These are phyloP conservation scores for Plantago ovata DNA, from an alignment of 257 asterid species.

Conservation along the genomic window DNA sequence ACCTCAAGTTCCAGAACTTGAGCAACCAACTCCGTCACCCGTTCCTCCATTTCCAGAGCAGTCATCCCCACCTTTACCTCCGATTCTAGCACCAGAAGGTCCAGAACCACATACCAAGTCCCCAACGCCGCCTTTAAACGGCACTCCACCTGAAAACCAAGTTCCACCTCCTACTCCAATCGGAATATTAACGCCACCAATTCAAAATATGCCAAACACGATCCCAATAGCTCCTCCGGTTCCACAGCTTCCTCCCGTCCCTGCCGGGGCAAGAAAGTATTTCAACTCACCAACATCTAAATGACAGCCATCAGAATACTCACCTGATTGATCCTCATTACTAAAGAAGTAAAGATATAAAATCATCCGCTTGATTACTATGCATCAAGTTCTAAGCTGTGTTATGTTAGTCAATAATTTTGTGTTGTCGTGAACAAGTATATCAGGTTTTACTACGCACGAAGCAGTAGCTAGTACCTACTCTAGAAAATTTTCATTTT, in stretches of 20 bases:
- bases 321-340: not conserved
- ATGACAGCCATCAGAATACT: conserved; percentile 20
- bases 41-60: conserved; percentile 14
- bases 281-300: conserved; percentile 38
- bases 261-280: conserved; percentile 28
- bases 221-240: conserved; percentile 60
- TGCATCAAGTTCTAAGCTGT: too few species aligned
- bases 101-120: conserved; percentile 16
- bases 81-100: conserved; percentile 13
- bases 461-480: too few species aligned
- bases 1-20: not conserved
- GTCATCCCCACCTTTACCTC: conserved; percentile 12
- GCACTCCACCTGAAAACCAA: conserved; percentile 21
- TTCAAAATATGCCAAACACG: conserved; percentile 19
- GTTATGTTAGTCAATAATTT: too few species aligned
- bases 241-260: conserved; percentile 47
- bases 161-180: conserved; percentile 14
- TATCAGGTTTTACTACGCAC: too few species aligned
- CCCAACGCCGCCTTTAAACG: conserved; percentile 19
- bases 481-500: too few species aligned
- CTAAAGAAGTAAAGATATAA: too few species aligned
- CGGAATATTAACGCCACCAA: conserved; percentile 19
- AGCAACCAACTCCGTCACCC: conserved; percentile 22
- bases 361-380: too few species aligned
- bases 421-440: too few species aligned